A percentile compares a stretch with the other conserved stretches of the same genome.
These are phyloP conservation scores for Cornus kousa DNA, from an alignment of 148 eudicot species.

Conservation along the genomic window DNA sequence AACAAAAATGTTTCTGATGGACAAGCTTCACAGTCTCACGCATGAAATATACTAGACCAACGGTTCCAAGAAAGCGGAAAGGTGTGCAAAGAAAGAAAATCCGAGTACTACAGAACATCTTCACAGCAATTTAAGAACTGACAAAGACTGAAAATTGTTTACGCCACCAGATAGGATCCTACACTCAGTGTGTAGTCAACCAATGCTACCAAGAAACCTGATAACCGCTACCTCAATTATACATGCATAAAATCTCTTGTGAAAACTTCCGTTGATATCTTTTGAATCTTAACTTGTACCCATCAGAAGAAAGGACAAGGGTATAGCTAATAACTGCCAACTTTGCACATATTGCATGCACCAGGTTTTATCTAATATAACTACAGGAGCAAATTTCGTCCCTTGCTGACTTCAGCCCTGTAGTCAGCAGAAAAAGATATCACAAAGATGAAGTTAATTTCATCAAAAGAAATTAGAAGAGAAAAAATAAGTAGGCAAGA, in stretches of 20 bases:
- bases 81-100: slow-evolving; percentile 20
- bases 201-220: slow-evolving; percentile 26
- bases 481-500: not conserved
- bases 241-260: not conserved
- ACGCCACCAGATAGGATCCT: slow-evolving; percentile 7
- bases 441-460: not conserved
- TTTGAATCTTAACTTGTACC: slow-evolving; percentile 37
- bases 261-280: slow-evolving; percentile 25
- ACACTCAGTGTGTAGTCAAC: slow-evolving; percentile 19
- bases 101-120: slow-evolving; percentile 48
- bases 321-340: slow-evolving; percentile 27
- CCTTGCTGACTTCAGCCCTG: slow-evolving; percentile 51
- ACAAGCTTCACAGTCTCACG: slow-evolving; percentile 48
- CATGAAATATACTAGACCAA: slow-evolving; percentile 26
- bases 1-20: slow-evolving; percentile 24
- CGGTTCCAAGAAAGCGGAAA: slow-evolving; percentile 25
- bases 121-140: slow-evolving; percentile 26
- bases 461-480: not conserved
- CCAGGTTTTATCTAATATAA: slow-evolving; percentile 45
- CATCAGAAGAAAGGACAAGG: slow-evolving; percentile 32
- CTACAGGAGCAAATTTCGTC: slow-evolving; percentile 33
- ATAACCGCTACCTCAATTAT: slow-evolving; percentile 21
- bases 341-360: slow-evolving; percentile 28
- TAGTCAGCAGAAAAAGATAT: slow-evolving; percentile 13
- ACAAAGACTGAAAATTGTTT: slow-evolving; percentile 6